Evolutionary conservation across 768 basidiomycete genomes (phyloP), one percentile per base, ranked within the genome.

Genomic region (Dentipellis fragilis): DNA sequence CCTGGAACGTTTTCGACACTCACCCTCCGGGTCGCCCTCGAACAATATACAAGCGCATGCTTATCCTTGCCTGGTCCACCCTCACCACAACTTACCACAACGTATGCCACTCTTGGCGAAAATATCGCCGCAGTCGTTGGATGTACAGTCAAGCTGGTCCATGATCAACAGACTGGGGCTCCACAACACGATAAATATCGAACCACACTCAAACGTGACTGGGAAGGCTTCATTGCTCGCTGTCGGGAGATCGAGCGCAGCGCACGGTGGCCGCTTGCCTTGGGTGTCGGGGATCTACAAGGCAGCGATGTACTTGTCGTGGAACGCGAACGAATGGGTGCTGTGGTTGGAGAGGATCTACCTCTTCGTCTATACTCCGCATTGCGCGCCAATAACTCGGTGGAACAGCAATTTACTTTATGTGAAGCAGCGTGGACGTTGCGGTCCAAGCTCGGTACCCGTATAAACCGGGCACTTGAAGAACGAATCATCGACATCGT

Each of bases 201-300:
- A 83, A 86, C 80, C 62, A 83, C 86, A 0, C 69, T 96, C 62
- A 93, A 90, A 67, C 74, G 89, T 48, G 93, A 97, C 63, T 98
- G 95, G 94, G 89, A 97, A 65, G 93, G 94, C 3, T 94, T 97
- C 64, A 83, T 94, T 58, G 87, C 93, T 8, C 80, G 90, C 55
- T 93, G 91, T 64, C 81, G 88, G 53, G 91, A 93, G 60, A 75
- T 93, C n/a, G 94, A 96, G 70, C 84, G 89, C 45, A 83, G 82
- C 58, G 87, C 86, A 36, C 80, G 89, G 46, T 86, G 87, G 81
- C 91, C 91, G 1, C 77, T 92, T 23, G 77, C 77, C 14, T 75
- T 92, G 37, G 84, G 81, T 40, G 65, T 75, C 21, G 71, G 69
- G 16, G 70, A 68, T 54, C 59, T 62, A 12, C 17, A 14, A 16